Percentiles rank a stretch among this genome's conserved stretches.
Evolutionary conservation across 148 eudicot species (phyloP).

Genomic region (Rhododendron henanense): DNA sequence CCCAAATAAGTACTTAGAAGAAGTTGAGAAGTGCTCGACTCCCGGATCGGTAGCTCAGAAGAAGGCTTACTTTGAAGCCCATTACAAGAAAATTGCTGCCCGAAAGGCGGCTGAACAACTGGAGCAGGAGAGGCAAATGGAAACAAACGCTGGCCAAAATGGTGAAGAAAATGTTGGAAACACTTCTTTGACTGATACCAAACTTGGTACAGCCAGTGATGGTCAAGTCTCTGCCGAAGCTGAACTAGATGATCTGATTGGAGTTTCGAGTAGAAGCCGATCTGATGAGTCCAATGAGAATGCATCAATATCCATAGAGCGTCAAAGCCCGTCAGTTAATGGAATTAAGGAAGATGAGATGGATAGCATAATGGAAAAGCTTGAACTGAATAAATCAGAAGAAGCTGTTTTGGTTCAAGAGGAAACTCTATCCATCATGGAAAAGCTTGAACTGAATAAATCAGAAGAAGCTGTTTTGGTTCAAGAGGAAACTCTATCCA

Average conservation of each 20-base stretch:
- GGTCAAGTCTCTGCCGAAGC: conserved; percentile 9
- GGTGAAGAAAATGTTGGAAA: conserved; percentile 14
- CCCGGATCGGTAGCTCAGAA: conserved; percentile 98
- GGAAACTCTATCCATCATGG: conserved; percentile 6
- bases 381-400: conserved; percentile 20
- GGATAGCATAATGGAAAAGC: conserved; percentile 5
- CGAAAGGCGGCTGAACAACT: conserved; percentile 54
- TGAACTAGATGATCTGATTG: conserved; percentile 4
- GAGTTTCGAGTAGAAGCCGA: conserved; percentile 5
- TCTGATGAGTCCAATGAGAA: conserved; percentile 23
- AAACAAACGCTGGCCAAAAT: conserved; percentile 27
- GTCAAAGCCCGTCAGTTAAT: conserved; percentile 19
- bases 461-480: conserved; percentile 29
- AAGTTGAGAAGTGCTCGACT: conserved; percentile 79
- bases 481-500: conserved; percentile 20
- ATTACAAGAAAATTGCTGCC: conserved; percentile 86
- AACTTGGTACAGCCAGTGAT: not conserved
- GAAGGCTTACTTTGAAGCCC: conserved; percentile 95
- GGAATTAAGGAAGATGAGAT: conserved; percentile 35
- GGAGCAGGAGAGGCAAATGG: conserved; percentile 46
- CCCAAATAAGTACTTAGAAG: conserved; percentile 86
- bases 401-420: conserved; percentile 34
- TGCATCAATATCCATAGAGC: conserved; percentile 17
- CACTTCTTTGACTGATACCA: not conserved
- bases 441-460: conserved; percentile 15